Base-by-base conservation (phyloP, 345 rosid genomes). In the Rhodamnia rubescens region DNA sequence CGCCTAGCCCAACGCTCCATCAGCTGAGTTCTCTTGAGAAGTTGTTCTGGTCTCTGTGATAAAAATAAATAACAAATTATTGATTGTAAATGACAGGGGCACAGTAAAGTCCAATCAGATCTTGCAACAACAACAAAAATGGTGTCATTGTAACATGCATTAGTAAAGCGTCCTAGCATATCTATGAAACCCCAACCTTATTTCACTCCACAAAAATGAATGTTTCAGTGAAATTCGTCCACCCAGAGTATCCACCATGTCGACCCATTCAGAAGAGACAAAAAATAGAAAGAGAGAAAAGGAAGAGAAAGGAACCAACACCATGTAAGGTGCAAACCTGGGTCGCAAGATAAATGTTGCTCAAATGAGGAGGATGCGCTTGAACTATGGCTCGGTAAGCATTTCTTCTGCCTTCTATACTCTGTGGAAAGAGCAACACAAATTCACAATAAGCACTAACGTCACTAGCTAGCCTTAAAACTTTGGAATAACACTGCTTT, bases 1-100 rank as follows among this genome's bases (percentile, higher is more conserved):
- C 98, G 94, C 89, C 99, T 95, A 86, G 98, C 98, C 99, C 99
- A 97, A 81, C 96, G 96, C 90, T 97, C 99, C 99, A 92, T 97
- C 81, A 97, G 92, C 85, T 94, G 98, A 86, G 98, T 95, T 90
- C 99, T 94, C 90, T 92, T 94, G 87, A 97, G 86, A 90, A 97
- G 98, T 91, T 96, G 99, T 74, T 97, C 98, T 84, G 98, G 99
- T 89, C 99, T 95, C 99, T 97, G 87, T 83, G 90, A 83, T n/a
- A 86, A 78, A 80, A 40, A 56, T 78, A 32, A 69, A 54, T 6
- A 20, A 54, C 18, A 64, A 40, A 69, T 15, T 69, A 32, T 69
- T 32, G 78, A 32, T 69, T 8, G 78, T 18, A 69, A 64, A 69
- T 8, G 40, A 69, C 44, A 18, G 18, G 78, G 24, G 13, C 78